phyloP scores from a whole-genome alignment of 2,329 filamentous ascomycete species.

The Exserohilum turcica region DNA sequence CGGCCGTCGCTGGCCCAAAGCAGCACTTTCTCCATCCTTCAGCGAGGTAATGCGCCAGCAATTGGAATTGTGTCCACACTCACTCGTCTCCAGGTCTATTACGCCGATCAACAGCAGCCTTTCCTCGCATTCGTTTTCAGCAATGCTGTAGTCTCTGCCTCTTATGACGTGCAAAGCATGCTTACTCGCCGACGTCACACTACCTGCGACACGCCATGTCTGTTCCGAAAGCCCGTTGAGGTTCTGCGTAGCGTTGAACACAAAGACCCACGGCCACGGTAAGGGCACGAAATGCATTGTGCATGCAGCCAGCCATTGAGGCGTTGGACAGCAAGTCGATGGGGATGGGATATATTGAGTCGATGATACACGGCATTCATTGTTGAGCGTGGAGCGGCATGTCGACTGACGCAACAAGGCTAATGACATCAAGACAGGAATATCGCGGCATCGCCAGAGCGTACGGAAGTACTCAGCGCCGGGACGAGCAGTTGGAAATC shows the following conservation, averaged over 20 bases:
- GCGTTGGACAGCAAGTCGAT: slow-evolving; percentile 15
- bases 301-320: slow-evolving; percentile 11
- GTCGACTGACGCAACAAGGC: background rate
- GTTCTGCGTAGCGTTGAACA: slow-evolving; percentile 11
- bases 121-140: slow-evolving; percentile 1
- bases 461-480: background rate
- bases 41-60: background rate
- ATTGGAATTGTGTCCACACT: background rate
- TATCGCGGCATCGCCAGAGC: background rate
- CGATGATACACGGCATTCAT: slow-evolving; percentile 15
- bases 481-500: background rate
- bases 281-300: slow-evolving; percentile 1
- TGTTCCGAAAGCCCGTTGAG: slow-evolving; percentile 14
- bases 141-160: background rate
- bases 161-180: slow-evolving; percentile 7
- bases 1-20: background rate
- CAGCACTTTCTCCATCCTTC: background rate
- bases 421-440: slow-evolving; percentile 2
- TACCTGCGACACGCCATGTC: slow-evolving; percentile 11
- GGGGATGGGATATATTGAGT: slow-evolving; percentile 9
- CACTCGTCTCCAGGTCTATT: background rate
- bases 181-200: slow-evolving; percentile 8
- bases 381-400: slow-evolving; percentile 9
- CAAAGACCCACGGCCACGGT: slow-evolving; percentile 15
- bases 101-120: background rate